A percentile compares a stretch with the other conserved stretches of the same genome.
Evolutionary conservation across 371 early-diverging fungal species (phyloP).

Genomic region (Mortierella sp.): DNA sequence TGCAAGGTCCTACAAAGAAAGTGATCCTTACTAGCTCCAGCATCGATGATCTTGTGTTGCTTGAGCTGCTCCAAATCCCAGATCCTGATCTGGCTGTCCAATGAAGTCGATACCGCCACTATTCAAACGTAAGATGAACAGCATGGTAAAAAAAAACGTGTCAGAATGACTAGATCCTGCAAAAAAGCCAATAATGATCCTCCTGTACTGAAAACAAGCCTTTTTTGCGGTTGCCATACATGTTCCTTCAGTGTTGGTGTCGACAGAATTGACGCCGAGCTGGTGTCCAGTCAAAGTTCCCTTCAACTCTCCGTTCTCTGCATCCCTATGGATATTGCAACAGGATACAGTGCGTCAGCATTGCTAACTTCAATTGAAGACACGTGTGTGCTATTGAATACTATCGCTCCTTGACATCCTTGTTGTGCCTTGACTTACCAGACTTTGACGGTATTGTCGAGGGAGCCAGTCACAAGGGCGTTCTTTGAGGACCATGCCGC

Average conservation of each 20-base stretch:
- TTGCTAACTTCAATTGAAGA: background rate
- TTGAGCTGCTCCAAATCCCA: slow-evolving; percentile 78
- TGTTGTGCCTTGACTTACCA: slow-evolving; percentile 68
- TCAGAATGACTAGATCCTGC: background rate
- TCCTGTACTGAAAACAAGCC: background rate
- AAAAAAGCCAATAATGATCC: too few species aligned
- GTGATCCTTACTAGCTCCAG: slow-evolving; percentile 65
- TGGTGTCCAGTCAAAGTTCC: slow-evolving; percentile 80
- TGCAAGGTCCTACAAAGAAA: background rate
- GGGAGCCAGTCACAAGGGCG: slow-evolving; percentile 81
- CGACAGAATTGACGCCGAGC: slow-evolving; percentile 84
- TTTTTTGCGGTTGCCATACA: slow-evolving; percentile 58
- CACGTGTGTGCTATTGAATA: background rate
- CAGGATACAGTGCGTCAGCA: background rate
- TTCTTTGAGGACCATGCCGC: slow-evolving; percentile 79
- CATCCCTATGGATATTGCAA: slow-evolving; percentile 65
- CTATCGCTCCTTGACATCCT: too few species aligned
- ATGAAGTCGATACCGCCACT: slow-evolving; percentile 82
- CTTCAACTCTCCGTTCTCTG: slow-evolving; percentile 68
- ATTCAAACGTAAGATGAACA: background rate
- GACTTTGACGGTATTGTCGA: slow-evolving; percentile 81
- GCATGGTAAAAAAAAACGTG: background rate
- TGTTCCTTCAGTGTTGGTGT: slow-evolving; percentile 72
- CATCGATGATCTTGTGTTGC: slow-evolving; percentile 71
- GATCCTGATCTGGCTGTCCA: slow-evolving; percentile 83